Evolutionary conservation across 1,284 basidiomycete species (phyloP), one percentile per base, ranked within the genome.

Genomic region (Microbotryum silenes-acaulis): DNA sequence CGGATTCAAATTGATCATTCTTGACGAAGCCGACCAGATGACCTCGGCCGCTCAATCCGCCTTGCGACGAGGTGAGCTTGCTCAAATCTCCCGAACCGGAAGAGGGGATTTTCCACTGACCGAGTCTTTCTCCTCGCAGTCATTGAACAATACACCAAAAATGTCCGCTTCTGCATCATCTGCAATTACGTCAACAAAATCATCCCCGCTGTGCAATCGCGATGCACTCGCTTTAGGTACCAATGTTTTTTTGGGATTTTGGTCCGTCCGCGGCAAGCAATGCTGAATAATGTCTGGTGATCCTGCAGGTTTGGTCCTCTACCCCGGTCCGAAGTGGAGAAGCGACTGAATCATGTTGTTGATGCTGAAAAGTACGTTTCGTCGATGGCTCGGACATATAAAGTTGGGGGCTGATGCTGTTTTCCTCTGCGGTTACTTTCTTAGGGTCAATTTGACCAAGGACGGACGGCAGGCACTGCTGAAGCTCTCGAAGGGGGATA

Each of bases 121-220:
- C 20, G 31, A 31, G 51, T 44, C 44, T 53, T 5, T 7, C 45
- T 20, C 16, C n/a, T n/a, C 33, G 3, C 71, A 81, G 89, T 98
- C 48, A 97, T 99, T 67, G 96, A 99, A 77, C 93, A 97, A 72
- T 97, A 97, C 75, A 99, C 96, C 8, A 90, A 88, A 76, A 98
- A 98, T 73, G 96, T 97, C 65, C 86, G 96, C 44, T 99, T 99
- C 77, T 97, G 94, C 78, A 98, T 99, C 72, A 96, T 99, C 66
- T 97, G 96, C 82, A 99, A 99, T 78, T 99, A 99, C 72, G 96
- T 98, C 75, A 98, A 98, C 83, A 97, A 97, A 77, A 98, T 99
- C 74, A 87, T 89, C 7, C 96, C 96, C 4, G 96, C 96, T 25
- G 96, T 99, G 65, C 96, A 98, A 78, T 96, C 91, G 74, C 88